A percentile compares a stretch with the other conserved stretches of the same genome.
Evolutionary conservation across 2,329 filamentous ascomycete species (phyloP).

Genomic region (Fusarium concolor): DNA sequence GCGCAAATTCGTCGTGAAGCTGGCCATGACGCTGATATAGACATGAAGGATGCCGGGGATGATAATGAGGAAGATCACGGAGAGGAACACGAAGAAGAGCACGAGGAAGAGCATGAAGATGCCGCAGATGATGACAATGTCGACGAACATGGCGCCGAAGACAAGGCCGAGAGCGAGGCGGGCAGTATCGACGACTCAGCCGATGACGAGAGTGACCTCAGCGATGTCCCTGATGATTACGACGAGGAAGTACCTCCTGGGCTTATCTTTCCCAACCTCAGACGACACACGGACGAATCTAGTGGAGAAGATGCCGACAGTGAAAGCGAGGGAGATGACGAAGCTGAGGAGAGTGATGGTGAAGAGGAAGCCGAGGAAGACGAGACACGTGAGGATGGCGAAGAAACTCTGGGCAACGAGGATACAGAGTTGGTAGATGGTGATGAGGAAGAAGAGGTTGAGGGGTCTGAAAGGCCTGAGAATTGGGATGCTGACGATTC

Average conservation of each 20-base stretch:
- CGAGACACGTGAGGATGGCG: conserved; percentile 25
- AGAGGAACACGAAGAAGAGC: conserved; percentile 44
- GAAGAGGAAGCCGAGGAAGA: conserved; percentile 36
- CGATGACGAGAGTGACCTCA: conserved; percentile 77
- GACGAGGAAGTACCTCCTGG: conserved; percentile 67
- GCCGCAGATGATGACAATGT: conserved; percentile 48
- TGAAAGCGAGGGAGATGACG: conserved; percentile 51
- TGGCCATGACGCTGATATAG: conserved; percentile 50
- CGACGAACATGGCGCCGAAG: conserved; percentile 54
- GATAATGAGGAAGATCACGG: conserved; percentile 47
- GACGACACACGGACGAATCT: conserved; percentile 46
- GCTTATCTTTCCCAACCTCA: conserved; percentile 64
- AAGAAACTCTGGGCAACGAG: conserved; percentile 32
- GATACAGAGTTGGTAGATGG: conserved; percentile 34
- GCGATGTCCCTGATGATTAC: conserved; percentile 70
- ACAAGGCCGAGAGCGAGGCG: conserved; percentile 49
- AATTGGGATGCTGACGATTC: conserved; percentile 20
- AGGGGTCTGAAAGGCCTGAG: conserved; percentile 6
- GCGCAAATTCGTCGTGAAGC: conserved; percentile 53
- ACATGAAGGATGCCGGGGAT: conserved; percentile 58
- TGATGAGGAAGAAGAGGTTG: conserved; percentile 25
- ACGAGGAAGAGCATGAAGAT: conserved; percentile 43
- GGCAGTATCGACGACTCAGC: conserved; percentile 73
- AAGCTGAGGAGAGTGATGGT: conserved; percentile 35
- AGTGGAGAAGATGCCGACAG: conserved; percentile 53